A percentile compares a stretch with the other conserved stretches of the same genome.
Evolutionary conservation across 1,284 basidiomycete genomes (phyloP).

Genomic region (Rhodotorula sp.): DNA sequence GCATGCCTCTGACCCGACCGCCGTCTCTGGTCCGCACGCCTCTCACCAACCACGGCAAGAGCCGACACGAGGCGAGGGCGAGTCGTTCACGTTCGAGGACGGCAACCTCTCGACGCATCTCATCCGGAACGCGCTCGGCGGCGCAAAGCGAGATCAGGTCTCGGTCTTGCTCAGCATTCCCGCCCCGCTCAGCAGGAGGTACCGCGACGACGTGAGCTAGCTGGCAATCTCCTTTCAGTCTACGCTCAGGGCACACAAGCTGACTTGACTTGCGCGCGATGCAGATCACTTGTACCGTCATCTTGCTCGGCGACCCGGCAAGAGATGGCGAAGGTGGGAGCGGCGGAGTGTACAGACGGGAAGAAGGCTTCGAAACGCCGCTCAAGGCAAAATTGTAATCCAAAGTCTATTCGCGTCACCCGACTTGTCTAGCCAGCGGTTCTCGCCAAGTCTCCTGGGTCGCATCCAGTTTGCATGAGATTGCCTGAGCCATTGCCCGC

Average conservation of each 20-base stretch:
- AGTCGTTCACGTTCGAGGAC: constrained; percentile 71
- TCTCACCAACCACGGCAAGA: constrained; percentile 40
- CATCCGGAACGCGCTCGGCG: constrained; percentile 90
- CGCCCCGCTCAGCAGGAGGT: constrained; percentile 70
- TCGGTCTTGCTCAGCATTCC: constrained; percentile 79
- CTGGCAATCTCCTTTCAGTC: background rate
- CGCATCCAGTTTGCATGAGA: too few relatives aligned
- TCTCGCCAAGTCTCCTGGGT: too few relatives aligned
- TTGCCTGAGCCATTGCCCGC: background rate
- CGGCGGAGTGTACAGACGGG: constrained; percentile 38
- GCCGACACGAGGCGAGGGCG: constrained; percentile 49
- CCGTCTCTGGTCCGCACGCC: constrained; percentile 6
- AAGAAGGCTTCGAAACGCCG: constrained; percentile 18
- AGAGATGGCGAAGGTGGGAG: constrained; percentile 32
- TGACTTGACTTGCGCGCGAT: background rate
- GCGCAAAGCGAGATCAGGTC: constrained; percentile 68
- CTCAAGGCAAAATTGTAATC: constrained; percentile 19
- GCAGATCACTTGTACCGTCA: constrained; percentile 39
- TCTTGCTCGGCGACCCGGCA: constrained; percentile 34
- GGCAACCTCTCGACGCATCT: constrained; percentile 84
- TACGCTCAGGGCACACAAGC: background rate
- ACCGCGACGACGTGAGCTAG: constrained; percentile 78
- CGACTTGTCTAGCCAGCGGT: too few relatives aligned
- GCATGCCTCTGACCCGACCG: constrained; percentile 23
- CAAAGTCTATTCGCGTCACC: background rate